These are phyloP conservation scores for Scheffersomyces cryptocercus DNA, from an alignment of 1,139 yeast genomes.

Conservation along the genomic window DNA sequence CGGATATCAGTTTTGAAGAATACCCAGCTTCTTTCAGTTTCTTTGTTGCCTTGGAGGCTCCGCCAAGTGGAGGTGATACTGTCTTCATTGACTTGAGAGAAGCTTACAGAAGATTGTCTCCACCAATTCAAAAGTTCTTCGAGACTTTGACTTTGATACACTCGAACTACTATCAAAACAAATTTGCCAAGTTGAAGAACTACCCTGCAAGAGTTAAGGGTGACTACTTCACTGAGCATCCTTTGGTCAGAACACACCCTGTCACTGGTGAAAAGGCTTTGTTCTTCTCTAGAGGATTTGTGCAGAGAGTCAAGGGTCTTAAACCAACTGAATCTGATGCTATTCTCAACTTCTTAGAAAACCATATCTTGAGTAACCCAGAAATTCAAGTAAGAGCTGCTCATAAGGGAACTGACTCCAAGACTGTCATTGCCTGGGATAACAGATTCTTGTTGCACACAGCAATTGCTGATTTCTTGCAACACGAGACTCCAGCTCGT, in stretches of 20 bases:
- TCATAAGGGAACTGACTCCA: conserved; percentile 22
- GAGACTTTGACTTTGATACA: conserved; percentile 29
- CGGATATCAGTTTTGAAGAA: conserved; percentile 33
- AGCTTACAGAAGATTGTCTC: conserved; percentile 33
- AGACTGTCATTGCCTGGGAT: conserved; percentile 28
- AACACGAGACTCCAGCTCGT: conserved; percentile 19
- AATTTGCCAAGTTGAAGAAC: conserved; percentile 14
- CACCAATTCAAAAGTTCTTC: conserved; percentile 26
- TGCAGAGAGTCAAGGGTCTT: conserved; percentile 24
- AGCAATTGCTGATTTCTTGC: conserved; percentile 25
- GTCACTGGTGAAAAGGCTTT: conserved; percentile 28
- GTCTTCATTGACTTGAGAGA: conserved; percentile 33
- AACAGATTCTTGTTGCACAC: conserved; percentile 24
- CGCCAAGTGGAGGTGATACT: conserved; percentile 35
- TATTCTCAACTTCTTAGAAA: conserved; percentile 23
- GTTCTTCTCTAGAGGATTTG: conserved; percentile 22
- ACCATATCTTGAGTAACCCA: conserved; percentile 22
- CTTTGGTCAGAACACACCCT: conserved; percentile 30
- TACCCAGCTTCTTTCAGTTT: conserved; percentile 32
- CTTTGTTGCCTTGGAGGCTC: conserved; percentile 34
- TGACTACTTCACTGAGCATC: conserved; percentile 28
- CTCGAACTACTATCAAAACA: conserved; percentile 25
- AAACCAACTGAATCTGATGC: conserved; percentile 22
- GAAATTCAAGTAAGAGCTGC: conserved; percentile 28
- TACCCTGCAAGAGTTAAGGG: conserved; percentile 19